These are phyloP conservation scores for Castanea crenata DNA, from an alignment of 306 rosid species.

Conservation along the genomic window DNA sequence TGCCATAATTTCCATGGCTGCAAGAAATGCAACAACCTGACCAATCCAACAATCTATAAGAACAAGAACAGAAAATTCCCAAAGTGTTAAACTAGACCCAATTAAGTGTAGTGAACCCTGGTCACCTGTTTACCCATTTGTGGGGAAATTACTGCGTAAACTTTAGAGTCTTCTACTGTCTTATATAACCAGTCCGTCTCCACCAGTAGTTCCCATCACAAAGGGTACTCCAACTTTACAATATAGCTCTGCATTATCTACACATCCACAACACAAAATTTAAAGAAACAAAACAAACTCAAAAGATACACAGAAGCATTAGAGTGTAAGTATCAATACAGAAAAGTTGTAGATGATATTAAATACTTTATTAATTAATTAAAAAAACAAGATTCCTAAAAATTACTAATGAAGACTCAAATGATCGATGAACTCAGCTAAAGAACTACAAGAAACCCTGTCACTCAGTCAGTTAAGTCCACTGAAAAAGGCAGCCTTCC, in stretches of 20 bases:
- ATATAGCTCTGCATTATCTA: slow-evolving; percentile 84
- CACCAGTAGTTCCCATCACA: slow-evolving; percentile 98
- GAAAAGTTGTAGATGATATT: not conserved
- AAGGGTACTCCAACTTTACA: slow-evolving; percentile 83
- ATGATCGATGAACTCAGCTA: too few relatives aligned
- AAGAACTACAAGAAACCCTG: too few relatives aligned
- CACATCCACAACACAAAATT: slow-evolving; percentile 14
- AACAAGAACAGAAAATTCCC: slow-evolving; percentile 25
- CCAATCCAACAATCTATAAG: slow-evolving; percentile 16
- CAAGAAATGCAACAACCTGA: slow-evolving; percentile 94
- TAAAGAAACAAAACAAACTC: not conserved
- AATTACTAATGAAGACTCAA: too few relatives aligned
- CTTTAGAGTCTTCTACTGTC: slow-evolving; percentile 68
- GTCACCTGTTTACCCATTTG: slow-evolving; percentile 95
- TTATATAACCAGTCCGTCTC: slow-evolving; percentile 62
- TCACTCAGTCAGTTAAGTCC: not conserved
- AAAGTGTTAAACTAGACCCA: not conserved
- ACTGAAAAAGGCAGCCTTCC: slow-evolving; percentile 12
- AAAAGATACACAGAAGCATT: not conserved
- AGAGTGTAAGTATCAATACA: not conserved
- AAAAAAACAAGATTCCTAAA: too few relatives aligned
- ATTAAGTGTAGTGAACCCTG: slow-evolving; percentile 1
- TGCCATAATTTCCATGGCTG: slow-evolving; percentile 97
- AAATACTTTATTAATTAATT: too few relatives aligned
- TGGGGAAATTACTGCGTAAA: slow-evolving; percentile 88